Conservation (phyloP, 768 basidiomycete species). For the Leccinum pellstonianum region DNA sequence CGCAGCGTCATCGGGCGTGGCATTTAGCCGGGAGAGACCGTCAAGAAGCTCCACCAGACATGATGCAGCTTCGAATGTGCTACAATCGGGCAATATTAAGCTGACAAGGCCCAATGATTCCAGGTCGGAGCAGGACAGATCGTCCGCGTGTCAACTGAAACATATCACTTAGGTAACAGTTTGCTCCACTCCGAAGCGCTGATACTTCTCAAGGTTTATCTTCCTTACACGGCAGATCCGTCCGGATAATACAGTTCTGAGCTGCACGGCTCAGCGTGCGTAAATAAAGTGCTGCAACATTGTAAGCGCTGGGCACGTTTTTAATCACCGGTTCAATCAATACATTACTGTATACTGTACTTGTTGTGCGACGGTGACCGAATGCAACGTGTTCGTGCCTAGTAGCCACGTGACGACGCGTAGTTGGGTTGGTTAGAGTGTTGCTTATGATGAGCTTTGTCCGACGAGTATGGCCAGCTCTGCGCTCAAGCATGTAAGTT, state of each 20-base stretch:
- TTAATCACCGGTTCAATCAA: neutral
- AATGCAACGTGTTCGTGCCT: neutral
- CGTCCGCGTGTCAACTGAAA: conserved; percentile 18
- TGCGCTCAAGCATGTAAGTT: conserved; percentile 44
- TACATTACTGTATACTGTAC: neutral
- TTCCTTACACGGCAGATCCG: neutral
- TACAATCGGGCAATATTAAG: neutral
- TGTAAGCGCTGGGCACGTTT: neutral
- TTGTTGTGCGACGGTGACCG: no score
- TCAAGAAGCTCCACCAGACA: neutral
- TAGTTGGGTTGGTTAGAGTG: neutral
- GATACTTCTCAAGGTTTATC: neutral
- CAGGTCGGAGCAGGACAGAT: neutral
- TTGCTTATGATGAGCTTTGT: neutral
- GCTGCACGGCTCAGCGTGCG: neutral
- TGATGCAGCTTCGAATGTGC: neutral
- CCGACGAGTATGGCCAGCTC: conserved; percentile 41
- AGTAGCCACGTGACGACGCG: conserved; percentile 18
- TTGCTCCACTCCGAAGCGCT: conserved; percentile 23
- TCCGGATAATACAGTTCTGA: neutral
- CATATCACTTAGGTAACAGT: conserved; percentile 5
- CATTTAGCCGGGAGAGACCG: neutral
- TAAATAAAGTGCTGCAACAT: neutral
- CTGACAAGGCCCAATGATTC: neutral
- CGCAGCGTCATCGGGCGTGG: neutral